A percentile compares a stretch with the other conserved stretches of the same genome.
phyloP scores from a whole-genome alignment of 1,284 basidiomycete species.

The Exobasidium cylindrosporum region DNA sequence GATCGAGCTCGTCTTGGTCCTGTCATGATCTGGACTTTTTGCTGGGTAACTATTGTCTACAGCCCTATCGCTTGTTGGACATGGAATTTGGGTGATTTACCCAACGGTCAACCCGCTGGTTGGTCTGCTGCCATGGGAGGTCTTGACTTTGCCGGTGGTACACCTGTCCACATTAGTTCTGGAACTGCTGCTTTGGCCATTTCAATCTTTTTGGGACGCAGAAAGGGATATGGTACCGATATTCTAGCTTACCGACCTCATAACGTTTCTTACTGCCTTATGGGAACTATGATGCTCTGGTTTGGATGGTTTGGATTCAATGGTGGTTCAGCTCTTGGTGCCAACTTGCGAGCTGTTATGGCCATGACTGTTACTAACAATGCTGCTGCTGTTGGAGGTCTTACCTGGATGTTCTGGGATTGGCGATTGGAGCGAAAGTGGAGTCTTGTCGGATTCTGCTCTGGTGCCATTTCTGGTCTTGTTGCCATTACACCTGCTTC shows the following conservation, averaged over 20 bases:
- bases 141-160: conserved; percentile 58
- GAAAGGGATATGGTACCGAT: conserved; percentile 58
- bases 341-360: conserved; percentile 57
- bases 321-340: conserved; percentile 56
- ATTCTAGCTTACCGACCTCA: conserved; percentile 57
- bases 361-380: conserved; percentile 58
- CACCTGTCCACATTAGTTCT: conserved; percentile 57
- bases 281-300: conserved; percentile 58
- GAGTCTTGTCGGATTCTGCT: conserved; percentile 82
- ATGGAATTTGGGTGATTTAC: conserved; percentile 38
- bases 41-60: conserved; percentile 90
- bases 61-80: conserved; percentile 54
- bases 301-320: conserved; percentile 56
- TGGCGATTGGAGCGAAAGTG: conserved; percentile 58
- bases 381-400: conserved; percentile 71
- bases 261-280: conserved; percentile 55
- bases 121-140: conserved; percentile 53
- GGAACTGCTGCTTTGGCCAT: conserved; percentile 55
- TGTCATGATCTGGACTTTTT: conserved; percentile 80
- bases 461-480: conserved; percentile 84
- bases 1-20: conserved; percentile 86
- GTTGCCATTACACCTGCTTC: conserved; percentile 62
- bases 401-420: conserved; percentile 58
- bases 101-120: conserved; percentile 20
- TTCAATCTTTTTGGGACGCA: conserved; percentile 56